Base-by-base conservation (phyloP, 352 stramenopile genomes). In the Phytophthora foliorum region DNA sequence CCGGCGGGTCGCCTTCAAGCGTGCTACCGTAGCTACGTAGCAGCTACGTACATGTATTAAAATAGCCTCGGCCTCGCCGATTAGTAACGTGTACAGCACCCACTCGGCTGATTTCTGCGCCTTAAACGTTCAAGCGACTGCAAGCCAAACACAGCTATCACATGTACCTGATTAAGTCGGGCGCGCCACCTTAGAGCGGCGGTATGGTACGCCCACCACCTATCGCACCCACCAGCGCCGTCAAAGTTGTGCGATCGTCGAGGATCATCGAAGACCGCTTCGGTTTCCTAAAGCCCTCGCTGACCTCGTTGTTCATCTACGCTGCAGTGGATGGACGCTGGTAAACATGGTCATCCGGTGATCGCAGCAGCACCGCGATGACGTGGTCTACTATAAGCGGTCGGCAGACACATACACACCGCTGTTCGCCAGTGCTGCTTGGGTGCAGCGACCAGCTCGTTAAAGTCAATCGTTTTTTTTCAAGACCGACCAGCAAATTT, bases 211-310 rank as follows among this genome's bases (percentile, higher is more conserved):
- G 29, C 29, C 29, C 29, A 34, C 13, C 29, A 34, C 7, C 29
- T 34, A 13, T 13, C 39, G 39, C n/a, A 44, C 14, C 31, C 25
- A 27, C 21, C 38, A 41, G 19, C 19, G 22, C 25, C 21, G 42
- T 44, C 24, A 16, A 72, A 34, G 17, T 69, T 65, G 66, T 69
- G 39, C 52, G 39, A 66, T 74, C 45, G 66, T 65, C 45, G 45
- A 52, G 45, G 52, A 63, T 63, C 45, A 58, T 54, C 36, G 21
- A 52, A 58, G 32, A 27, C 24, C 53, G 7, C 57, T 50, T 25
- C 42, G 21, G 8, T 49, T 65, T 53, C 41, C 50, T 6, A 32
- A 3, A 10, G 24, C 38, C 22, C 24, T 17, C 34, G 34, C 41
- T 44, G 44, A 69, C 44, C 16, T 38, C 24, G 46, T 31, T 63